These are phyloP conservation scores for Fusarium tanahbumbuense DNA, from an alignment of 2,329 filamentous ascomycete species.

Conservation along the genomic window DNA sequence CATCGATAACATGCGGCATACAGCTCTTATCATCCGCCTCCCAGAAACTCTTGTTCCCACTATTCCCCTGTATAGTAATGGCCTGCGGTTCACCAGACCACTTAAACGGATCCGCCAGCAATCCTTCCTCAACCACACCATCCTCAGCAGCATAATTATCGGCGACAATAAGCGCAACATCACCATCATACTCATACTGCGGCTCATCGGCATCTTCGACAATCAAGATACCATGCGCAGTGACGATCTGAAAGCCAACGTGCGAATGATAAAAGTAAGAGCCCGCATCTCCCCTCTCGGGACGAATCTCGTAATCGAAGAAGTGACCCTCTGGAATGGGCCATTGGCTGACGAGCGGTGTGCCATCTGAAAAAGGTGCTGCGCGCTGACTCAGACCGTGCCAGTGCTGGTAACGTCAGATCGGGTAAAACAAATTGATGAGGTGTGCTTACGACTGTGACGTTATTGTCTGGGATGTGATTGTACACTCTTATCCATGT, in stretches of 20 bases:
- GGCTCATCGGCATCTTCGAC: slow-evolving; percentile 56
- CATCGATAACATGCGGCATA: slow-evolving; percentile 25
- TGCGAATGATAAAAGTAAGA: slow-evolving; percentile 78
- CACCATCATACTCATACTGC: slow-evolving; percentile 72
- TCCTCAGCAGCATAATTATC: slow-evolving; percentile 70
- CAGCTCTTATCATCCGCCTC: slow-evolving; percentile 21
- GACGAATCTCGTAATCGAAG: slow-evolving; percentile 74
- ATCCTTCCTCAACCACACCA: slow-evolving; percentile 60
- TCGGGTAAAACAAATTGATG: rapidly evolving
- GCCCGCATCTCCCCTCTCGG: slow-evolving; percentile 64
- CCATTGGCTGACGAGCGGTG: slow-evolving; percentile 71
- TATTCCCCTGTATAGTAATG: slow-evolving; percentile 41
- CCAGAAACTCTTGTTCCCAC: slow-evolving; percentile 24
- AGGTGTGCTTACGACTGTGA: slow-evolving; percentile 27
- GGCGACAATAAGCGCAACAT: slow-evolving; percentile 61
- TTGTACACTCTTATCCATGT: slow-evolving; percentile 37
- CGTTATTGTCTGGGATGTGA: slow-evolving; percentile 6
- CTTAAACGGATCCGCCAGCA: slow-evolving; percentile 61
- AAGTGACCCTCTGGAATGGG: slow-evolving; percentile 70
- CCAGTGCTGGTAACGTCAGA: slow-evolving; percentile 66
- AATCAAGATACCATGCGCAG: slow-evolving; percentile 67
- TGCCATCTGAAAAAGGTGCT: slow-evolving; percentile 73
- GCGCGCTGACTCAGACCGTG: slow-evolving; percentile 71
- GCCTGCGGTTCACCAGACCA: slow-evolving; percentile 69
- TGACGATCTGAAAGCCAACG: slow-evolving; percentile 70